A percentile compares a stretch with the other conserved stretches of the same genome.
phyloP scores from a whole-genome alignment of 352 stramenopile genomes.

The Phytophthora kernoviae region DNA sequence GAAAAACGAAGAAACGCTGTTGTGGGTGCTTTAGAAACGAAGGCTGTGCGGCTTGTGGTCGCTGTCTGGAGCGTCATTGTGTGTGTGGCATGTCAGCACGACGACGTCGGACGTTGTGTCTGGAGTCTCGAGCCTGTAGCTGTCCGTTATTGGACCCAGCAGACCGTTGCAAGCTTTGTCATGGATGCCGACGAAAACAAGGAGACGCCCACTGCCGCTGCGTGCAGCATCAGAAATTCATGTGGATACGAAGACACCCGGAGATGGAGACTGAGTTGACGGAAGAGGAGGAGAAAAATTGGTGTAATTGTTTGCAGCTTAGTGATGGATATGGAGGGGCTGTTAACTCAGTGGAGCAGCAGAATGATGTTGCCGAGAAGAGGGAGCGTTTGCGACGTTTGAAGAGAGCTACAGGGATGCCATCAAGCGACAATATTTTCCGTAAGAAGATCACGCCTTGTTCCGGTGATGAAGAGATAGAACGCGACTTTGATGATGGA shows the following conservation, averaged over 20 bases:
- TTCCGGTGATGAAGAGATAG: constrained; percentile 29
- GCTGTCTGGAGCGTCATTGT: constrained; percentile 70
- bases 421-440: constrained; percentile 51
- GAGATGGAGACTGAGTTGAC: constrained; percentile 18
- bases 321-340: constrained; percentile 24
- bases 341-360: background rate
- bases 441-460: constrained; percentile 37
- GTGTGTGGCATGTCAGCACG: constrained; percentile 39
- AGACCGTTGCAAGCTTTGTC: constrained; percentile 54
- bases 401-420: constrained; percentile 37
- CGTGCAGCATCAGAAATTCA: constrained; percentile 46
- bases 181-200: constrained; percentile 50
- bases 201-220: constrained; percentile 67
- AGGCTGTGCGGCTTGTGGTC: constrained; percentile 53
- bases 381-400: constrained; percentile 37
- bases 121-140: constrained; percentile 70
- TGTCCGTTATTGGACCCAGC: constrained; percentile 38
- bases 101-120: constrained; percentile 38
- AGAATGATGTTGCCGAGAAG: constrained; percentile 13
- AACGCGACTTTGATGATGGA: constrained; percentile 31
- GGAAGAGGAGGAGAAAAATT: constrained; percentile 13
- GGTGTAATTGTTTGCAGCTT: constrained; percentile 52
- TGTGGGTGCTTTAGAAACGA: constrained; percentile 59
- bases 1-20: constrained; percentile 11
- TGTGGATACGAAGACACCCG: constrained; percentile 29